These are phyloP conservation scores for Talaromyces pinophilus DNA, from an alignment of 2,329 filamentous ascomycete genomes.

Conservation along the genomic window DNA sequence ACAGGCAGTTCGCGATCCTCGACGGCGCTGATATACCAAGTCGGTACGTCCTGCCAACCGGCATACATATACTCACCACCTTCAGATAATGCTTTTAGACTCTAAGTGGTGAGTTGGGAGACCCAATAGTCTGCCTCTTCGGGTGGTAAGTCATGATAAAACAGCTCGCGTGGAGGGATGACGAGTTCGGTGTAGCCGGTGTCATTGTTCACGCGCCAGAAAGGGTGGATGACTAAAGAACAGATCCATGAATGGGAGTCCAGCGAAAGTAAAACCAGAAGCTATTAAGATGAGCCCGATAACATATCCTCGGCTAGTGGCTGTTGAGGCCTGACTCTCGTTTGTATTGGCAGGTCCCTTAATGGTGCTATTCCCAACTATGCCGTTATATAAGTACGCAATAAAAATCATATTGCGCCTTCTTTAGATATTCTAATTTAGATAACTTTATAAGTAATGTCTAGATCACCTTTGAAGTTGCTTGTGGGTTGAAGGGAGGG, in stretches of 20 bases:
- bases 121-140: conserved; percentile 50
- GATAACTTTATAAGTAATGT: conserved; percentile 41
- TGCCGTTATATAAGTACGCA: conserved; percentile 54
- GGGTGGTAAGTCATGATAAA: conserved; percentile 54
- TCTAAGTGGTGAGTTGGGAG: conserved; percentile 43
- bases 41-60: conserved; percentile 52
- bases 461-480: conserved; percentile 49
- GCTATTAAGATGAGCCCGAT: conserved; percentile 48
- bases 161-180: conserved; percentile 42
- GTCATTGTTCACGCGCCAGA: conserved; percentile 43
- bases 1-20: conserved; percentile 48
- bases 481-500: conserved; percentile 39
- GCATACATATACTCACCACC: conserved; percentile 49
- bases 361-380: conserved; percentile 50
- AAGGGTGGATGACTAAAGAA: conserved; percentile 47
- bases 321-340: not conserved
- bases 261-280: conserved; percentile 46
- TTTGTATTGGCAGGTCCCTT: conserved; percentile 41
- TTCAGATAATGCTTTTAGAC: conserved; percentile 49
- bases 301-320: conserved; percentile 38
- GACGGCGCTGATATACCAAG: conserved; percentile 50
- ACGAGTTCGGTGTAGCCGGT: conserved; percentile 48
- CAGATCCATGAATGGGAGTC: conserved; percentile 45
- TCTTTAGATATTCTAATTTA: conserved; percentile 37
- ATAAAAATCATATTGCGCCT: conserved; percentile 51